Evolutionary conservation across 176 grass and related monocot species (phyloP).

Genomic region (Bolboschoenus planiculmis): DNA sequence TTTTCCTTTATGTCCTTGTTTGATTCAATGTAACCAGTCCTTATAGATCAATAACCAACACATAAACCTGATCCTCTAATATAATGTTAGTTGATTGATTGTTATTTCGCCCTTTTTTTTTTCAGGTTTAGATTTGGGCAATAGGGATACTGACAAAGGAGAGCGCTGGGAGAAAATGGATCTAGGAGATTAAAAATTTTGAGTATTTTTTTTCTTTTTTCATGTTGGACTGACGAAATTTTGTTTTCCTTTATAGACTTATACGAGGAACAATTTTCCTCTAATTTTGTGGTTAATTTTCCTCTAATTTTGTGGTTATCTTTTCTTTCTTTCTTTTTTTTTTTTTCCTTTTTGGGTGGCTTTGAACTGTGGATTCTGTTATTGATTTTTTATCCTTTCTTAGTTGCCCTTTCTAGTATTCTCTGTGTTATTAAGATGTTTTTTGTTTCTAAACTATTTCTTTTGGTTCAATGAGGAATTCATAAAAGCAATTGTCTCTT

Average conservation of each 20-base stretch:
- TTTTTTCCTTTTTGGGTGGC: not conserved
- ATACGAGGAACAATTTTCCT: constrained; percentile 26
- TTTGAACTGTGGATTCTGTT: constrained; percentile 9
- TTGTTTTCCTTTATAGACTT: constrained; percentile 26
- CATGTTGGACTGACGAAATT: constrained; percentile 4
- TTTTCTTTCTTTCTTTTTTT: not conserved
- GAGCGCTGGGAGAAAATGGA: constrained; percentile 2
- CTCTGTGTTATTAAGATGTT: not conserved
- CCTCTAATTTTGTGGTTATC: constrained; percentile 28
- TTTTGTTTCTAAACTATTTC: not conserved
- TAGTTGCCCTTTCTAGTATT: not conserved
- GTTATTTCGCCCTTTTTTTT: not conserved
- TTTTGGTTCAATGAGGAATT: not conserved
- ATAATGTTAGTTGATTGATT: not conserved
- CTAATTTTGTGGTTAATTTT: constrained; percentile 29
- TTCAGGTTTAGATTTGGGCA: not conserved
- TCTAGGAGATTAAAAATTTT: constrained; percentile 25
- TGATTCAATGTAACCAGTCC: not conserved
- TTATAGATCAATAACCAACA: not conserved
- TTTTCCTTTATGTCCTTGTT: not conserved
- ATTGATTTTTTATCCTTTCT: constrained; percentile 4
- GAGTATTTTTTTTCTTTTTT: not conserved
- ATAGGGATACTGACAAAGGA: constrained; percentile 4
- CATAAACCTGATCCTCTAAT: not conserved
- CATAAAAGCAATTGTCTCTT: not conserved